Conservation (phyloP, 805 yeast genomes). For the Yarrowia sp. region DNA sequence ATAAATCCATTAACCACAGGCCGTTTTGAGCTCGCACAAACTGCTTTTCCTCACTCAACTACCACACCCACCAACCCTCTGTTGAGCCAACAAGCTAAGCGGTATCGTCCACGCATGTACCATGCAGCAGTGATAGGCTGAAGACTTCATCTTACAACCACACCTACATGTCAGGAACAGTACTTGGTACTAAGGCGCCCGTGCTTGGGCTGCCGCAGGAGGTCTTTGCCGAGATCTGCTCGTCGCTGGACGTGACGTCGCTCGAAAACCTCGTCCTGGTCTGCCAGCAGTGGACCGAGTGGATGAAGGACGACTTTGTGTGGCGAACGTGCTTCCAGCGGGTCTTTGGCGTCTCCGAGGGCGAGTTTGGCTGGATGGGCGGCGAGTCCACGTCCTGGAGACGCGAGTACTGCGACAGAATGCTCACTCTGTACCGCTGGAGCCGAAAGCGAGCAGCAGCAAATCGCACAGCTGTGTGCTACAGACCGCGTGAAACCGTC, state of each 20-base stretch:
- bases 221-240: constrained; percentile 23
- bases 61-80: too few species aligned
- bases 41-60: too few species aligned
- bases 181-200: constrained; percentile 1
- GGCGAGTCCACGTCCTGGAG: constrained; percentile 14
- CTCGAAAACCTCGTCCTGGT: constrained; percentile 7
- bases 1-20: too few species aligned
- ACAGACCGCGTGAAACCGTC: constrained; percentile 10
- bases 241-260: constrained; percentile 16
- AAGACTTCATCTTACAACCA: neutral
- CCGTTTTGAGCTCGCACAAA: too few species aligned
- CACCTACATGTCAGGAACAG: constrained; percentile 1
- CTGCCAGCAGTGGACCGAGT: constrained; percentile 20
- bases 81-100: too few species aligned
- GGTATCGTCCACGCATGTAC: constrained; percentile 10
- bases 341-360: constrained; percentile 8
- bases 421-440: constrained; percentile 23
- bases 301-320: constrained; percentile 25
- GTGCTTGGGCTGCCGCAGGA: constrained; percentile 16
- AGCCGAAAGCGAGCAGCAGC: constrained; percentile 20
- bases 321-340: constrained; percentile 26
- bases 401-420: constrained; percentile 23
- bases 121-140: constrained; percentile 24
- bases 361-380: constrained; percentile 26
- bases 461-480: neutral